Conservation (phyloP, 2,329 filamentous ascomycete genomes). For the Dactylonectria estremocensis region DNA sequence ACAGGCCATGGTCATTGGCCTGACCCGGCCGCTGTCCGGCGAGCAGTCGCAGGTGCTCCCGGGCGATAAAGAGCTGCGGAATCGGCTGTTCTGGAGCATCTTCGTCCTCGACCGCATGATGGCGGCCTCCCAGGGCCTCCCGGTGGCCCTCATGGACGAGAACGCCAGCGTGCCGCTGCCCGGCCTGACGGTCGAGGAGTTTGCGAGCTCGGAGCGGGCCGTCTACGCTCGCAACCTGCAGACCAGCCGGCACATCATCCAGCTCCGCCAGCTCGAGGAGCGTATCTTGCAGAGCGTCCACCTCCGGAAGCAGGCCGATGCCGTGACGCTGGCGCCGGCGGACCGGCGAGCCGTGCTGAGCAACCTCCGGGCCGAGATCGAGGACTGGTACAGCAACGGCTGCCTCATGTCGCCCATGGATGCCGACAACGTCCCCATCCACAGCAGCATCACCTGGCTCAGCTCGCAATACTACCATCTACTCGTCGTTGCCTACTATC, state of each 20-base stretch:
- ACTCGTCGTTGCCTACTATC: conserved; percentile 61
- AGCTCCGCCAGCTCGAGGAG: conserved; percentile 61
- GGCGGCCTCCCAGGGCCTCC: conserved; percentile 58
- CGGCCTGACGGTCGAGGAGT: conserved; percentile 62
- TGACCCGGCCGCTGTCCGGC: conserved; percentile 52
- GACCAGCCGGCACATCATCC: conserved; percentile 61
- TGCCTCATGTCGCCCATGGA: conserved; percentile 61
- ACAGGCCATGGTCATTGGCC: conserved; percentile 57
- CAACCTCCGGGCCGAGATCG: conserved; percentile 59
- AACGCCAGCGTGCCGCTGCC: conserved; percentile 60
- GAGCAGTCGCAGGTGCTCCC: conserved; percentile 44
- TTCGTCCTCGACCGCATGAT: conserved; percentile 64
- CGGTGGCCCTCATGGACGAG: conserved; percentile 57
- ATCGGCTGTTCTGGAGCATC: conserved; percentile 62
- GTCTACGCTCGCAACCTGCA: conserved; percentile 60
- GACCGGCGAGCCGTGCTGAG: conserved; percentile 53
- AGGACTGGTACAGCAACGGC: conserved; percentile 63
- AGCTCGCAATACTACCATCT: conserved; percentile 61
- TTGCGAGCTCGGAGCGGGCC: conserved; percentile 56
- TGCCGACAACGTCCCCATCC: conserved; percentile 61
- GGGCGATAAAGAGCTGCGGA: conserved; percentile 52
- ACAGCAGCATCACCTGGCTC: conserved; percentile 62
- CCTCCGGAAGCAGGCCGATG: conserved; percentile 49
- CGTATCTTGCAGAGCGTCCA: conserved; percentile 57
- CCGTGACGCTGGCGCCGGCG: conserved; percentile 48